These are phyloP conservation scores for Leishmania amazonensis DNA, from an alignment of 208 protist species.

Conservation along the genomic window DNA sequence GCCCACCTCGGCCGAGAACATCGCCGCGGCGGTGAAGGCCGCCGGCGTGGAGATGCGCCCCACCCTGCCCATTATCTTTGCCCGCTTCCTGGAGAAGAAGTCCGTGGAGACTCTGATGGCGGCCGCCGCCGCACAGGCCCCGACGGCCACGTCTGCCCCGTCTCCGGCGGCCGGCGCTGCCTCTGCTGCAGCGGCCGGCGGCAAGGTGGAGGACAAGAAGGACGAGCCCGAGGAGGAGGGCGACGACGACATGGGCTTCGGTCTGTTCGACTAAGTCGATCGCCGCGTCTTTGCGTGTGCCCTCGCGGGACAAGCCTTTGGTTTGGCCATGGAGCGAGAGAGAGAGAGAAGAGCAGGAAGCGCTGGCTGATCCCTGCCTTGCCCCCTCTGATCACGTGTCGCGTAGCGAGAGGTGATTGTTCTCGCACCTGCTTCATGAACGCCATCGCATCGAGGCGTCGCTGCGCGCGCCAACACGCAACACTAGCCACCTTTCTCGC, in stretches of 20 bases:
- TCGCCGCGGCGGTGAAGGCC: slow-evolving; percentile 62
- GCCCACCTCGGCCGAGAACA: slow-evolving; percentile 76
- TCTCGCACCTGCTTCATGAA: background rate
- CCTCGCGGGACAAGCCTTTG: background rate
- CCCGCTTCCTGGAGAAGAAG: slow-evolving; percentile 86
- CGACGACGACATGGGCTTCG: slow-evolving; percentile 92
- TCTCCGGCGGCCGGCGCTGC: slow-evolving; percentile 48
- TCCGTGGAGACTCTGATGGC: slow-evolving; percentile 67
- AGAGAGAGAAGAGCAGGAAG: too few relatives aligned
- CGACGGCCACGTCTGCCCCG: slow-evolving; percentile 37
- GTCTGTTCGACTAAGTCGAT: slow-evolving; percentile 86
- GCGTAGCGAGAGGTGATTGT: background rate
- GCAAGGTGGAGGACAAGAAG: slow-evolving; percentile 42
- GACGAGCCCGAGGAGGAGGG: slow-evolving; percentile 51
- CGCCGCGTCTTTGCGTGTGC: background rate
- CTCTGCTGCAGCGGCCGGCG: slow-evolving; percentile 52
- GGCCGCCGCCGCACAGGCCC: slow-evolving; percentile 50
- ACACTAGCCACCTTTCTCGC: background rate
- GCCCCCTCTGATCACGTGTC: background rate
- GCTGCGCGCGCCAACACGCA: background rate
- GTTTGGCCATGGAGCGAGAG: background rate
- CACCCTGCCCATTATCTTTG: slow-evolving; percentile 83
- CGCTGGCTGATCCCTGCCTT: background rate
- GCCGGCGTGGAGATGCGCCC: slow-evolving; percentile 71
- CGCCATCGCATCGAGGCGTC: background rate